phyloP scores from a whole-genome alignment of 768 basidiomycete genomes.

The Termitomyces sp. region DNA sequence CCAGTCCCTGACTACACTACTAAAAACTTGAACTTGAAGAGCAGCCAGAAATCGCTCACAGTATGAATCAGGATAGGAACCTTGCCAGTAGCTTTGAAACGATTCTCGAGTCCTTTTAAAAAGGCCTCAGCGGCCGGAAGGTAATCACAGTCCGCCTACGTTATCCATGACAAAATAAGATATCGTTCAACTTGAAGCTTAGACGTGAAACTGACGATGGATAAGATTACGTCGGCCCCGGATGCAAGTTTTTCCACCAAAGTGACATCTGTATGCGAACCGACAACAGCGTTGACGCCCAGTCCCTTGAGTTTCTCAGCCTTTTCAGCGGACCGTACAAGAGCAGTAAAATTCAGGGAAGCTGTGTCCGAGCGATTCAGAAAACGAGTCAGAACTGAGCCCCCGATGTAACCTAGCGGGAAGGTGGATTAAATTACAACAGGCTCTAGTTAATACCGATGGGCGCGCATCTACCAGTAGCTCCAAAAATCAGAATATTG shows the following conservation, averaged over 20 bases:
- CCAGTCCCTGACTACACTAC: slow-evolving; percentile 45
- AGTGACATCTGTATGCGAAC: slow-evolving; percentile 37
- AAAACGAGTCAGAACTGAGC: slow-evolving; percentile 38
- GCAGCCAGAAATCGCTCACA: slow-evolving; percentile 27
- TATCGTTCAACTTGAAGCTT: not conserved
- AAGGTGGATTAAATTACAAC: not conserved
- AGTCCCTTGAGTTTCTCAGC: slow-evolving; percentile 34
- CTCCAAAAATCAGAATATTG: slow-evolving; percentile 13
- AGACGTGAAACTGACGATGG: slow-evolving; percentile 6
- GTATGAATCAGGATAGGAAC: slow-evolving; percentile 55
- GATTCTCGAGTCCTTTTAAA: slow-evolving; percentile 46
- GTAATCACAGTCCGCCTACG: slow-evolving; percentile 38
- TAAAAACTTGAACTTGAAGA: not conserved
- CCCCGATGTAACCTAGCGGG: slow-evolving; percentile 41
- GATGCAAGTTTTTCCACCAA: slow-evolving; percentile 39
- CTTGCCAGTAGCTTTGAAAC: slow-evolving; percentile 33
- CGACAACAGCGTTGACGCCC: slow-evolving; percentile 33
- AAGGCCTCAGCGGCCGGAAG: slow-evolving; percentile 36
- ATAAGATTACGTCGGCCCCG: slow-evolving; percentile 22
- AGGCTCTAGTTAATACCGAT: too few species aligned
- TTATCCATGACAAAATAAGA: not conserved
- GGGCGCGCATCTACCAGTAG: slow-evolving; percentile 4
- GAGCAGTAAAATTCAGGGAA: slow-evolving; percentile 34
- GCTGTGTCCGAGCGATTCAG: slow-evolving; percentile 28
- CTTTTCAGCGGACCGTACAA: slow-evolving; percentile 40